Conservation (phyloP, 2,329 filamentous ascomycete species). For the Trichoderma simmonsii region DNA sequence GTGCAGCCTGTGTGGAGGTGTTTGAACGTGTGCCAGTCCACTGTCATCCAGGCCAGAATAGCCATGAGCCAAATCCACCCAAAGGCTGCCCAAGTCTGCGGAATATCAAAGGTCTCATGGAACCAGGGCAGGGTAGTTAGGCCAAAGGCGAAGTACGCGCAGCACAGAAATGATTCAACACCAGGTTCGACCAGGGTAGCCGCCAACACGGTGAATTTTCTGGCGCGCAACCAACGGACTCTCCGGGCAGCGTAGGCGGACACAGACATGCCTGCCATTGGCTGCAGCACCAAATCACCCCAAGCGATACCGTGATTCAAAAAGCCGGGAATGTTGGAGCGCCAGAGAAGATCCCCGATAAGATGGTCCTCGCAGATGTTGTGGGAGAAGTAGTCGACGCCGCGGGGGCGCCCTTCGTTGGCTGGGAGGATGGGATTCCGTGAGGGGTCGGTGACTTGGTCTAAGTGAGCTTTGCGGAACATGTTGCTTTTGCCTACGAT, state of each 20-base stretch:
- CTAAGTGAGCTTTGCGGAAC: conserved; percentile 89
- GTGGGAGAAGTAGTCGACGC: conserved; percentile 88
- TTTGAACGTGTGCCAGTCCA: conserved; percentile 72
- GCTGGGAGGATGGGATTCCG: conserved; percentile 43
- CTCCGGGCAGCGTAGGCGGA: conserved; percentile 74
- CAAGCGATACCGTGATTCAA: conserved; percentile 80
- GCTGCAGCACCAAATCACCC: conserved; percentile 86
- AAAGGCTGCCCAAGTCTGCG: conserved; percentile 67
- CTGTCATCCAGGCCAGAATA: conserved; percentile 66
- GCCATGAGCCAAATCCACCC: conserved; percentile 61
- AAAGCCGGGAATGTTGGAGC: conserved; percentile 59
- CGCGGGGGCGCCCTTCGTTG: conserved; percentile 49
- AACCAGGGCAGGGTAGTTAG: conserved; percentile 70
- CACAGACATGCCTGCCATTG: conserved; percentile 78
- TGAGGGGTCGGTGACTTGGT: conserved; percentile 61
- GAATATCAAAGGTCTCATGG: conserved; percentile 47
- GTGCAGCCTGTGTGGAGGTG: conserved; percentile 71
- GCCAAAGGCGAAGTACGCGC: conserved; percentile 74
- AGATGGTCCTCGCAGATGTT: conserved; percentile 98
- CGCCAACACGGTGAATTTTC: conserved; percentile 87
- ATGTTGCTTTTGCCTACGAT: conserved; percentile 97
- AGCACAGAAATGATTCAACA: conserved; percentile 84
- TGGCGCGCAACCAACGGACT: conserved; percentile 84
- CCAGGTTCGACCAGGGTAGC: conserved; percentile 92
- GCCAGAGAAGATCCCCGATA: conserved; percentile 90